phyloP scores from a whole-genome alignment of 805 yeast species.

The Myxozyma neotropica region DNA sequence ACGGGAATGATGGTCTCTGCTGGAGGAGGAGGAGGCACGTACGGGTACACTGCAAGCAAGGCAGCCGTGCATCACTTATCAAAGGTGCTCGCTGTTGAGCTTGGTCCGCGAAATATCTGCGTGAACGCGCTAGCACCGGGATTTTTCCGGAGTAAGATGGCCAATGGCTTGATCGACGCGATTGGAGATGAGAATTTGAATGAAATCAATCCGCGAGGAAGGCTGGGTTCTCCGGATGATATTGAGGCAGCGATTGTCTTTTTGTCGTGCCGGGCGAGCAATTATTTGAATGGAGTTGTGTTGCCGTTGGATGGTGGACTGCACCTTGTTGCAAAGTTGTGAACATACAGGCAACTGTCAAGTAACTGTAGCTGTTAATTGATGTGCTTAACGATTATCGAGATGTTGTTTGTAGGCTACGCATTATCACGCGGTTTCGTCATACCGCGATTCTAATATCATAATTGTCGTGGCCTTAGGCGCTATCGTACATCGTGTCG shows the following conservation, averaged over 20 bases:
- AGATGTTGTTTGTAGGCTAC: no score
- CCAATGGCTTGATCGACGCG: constrained; percentile 60
- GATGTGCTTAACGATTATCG: no score
- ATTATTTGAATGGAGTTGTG: constrained; percentile 67
- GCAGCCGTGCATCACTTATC: constrained; percentile 74
- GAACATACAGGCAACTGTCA: no score
- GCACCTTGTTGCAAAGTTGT: constrained; percentile 46
- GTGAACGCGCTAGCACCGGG: constrained; percentile 78
- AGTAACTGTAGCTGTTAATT: no score
- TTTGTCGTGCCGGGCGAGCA: constrained; percentile 58
- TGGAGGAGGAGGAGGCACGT: constrained; percentile 55
- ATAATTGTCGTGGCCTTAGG: no score
- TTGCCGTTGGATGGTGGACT: constrained; percentile 75
- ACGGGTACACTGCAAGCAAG: constrained; percentile 73
- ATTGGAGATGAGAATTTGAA: constrained; percentile 55
- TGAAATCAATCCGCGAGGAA: constrained; percentile 58
- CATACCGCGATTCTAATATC: no score
- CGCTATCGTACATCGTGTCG: no score
- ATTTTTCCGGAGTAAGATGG: constrained; percentile 74
- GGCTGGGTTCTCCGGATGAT: constrained; percentile 66
- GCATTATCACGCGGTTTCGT: no score
- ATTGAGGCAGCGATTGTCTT: constrained; percentile 58
- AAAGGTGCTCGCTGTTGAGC: constrained; percentile 61
- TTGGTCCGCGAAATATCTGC: constrained; percentile 67
- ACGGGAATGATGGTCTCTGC: constrained; percentile 49